phyloP scores from a whole-genome alignment of 2,329 filamentous ascomycete species.

The Pestalotiopsis fici region DNA sequence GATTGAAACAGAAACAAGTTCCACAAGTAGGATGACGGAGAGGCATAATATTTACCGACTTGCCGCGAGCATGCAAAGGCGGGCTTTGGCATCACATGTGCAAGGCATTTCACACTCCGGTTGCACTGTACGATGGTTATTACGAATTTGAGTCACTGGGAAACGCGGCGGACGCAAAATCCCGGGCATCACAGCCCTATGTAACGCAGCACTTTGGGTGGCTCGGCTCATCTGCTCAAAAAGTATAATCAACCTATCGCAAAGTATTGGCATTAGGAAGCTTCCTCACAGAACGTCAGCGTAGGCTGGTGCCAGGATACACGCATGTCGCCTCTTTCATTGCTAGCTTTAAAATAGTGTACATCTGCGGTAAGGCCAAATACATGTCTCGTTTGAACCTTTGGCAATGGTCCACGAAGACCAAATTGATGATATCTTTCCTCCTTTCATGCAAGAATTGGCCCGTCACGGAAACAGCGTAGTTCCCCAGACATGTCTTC shows the following conservation, averaged over 20 bases:
- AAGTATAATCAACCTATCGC: neutral
- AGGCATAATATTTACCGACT: no score
- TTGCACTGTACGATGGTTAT: neutral
- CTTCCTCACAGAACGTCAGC: neutral
- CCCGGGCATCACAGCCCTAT: neutral
- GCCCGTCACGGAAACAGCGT: neutral
- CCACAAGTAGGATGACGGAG: no score
- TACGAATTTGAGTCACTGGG: neutral
- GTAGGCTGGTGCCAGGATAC: neutral
- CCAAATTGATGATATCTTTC: neutral
- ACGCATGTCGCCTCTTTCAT: slow-evolving; percentile 6
- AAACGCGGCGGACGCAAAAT: neutral
- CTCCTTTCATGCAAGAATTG: neutral
- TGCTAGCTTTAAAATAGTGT: slow-evolving; percentile 13
- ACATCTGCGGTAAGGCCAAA: neutral
- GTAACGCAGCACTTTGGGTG: neutral
- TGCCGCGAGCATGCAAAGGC: neutral
- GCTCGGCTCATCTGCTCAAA: no score
- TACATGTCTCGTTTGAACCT: neutral
- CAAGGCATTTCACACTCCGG: neutral
- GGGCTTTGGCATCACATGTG: neutral
- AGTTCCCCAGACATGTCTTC: neutral
- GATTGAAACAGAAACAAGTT: no score
- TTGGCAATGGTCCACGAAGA: neutral
- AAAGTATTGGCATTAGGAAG: neutral